These are phyloP conservation scores for Cytospora chrysosperma DNA, from an alignment of 2,329 filamentous ascomycete genomes.

Conservation along the genomic window DNA sequence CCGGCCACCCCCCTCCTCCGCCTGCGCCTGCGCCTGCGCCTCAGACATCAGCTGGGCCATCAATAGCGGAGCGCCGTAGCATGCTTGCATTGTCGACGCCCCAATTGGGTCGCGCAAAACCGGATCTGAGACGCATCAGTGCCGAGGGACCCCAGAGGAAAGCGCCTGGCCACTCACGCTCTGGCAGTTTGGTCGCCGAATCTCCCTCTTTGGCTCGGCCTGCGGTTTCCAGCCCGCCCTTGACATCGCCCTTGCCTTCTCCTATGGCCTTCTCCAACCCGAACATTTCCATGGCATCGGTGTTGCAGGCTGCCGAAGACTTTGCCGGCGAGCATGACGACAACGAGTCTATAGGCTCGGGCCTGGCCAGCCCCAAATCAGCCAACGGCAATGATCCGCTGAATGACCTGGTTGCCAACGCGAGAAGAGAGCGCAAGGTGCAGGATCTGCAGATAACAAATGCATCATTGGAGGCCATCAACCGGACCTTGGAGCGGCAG, in stretches of 20 bases:
- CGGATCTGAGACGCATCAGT: conserved; percentile 43
- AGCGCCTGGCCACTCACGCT: conserved; percentile 40
- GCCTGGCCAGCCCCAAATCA: conserved; percentile 58
- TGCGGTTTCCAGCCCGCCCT: conserved; percentile 36
- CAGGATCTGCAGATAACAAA: conserved; percentile 96
- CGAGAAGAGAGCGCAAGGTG: conserved; percentile 88
- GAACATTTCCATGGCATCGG: conserved; percentile 52
- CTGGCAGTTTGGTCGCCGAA: conserved; percentile 41
- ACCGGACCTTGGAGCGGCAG: conserved; percentile 86
- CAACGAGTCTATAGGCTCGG: conserved; percentile 26
- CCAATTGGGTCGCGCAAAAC: conserved; percentile 36
- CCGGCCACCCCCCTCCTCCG: conserved; percentile 27
- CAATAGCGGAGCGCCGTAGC: conserved; percentile 30
- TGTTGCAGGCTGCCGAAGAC: conserved; percentile 57
- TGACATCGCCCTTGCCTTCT: conserved; percentile 30
- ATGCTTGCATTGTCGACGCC: conserved; percentile 38
- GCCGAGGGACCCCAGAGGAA: conserved; percentile 39
- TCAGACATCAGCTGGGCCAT: conserved; percentile 23
- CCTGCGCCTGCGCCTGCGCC: conserved; percentile 18
- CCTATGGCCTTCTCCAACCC: conserved; percentile 33
- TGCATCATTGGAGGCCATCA: conserved; percentile 91
- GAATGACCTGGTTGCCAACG: conserved; percentile 80
- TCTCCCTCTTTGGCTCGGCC: conserved; percentile 37
- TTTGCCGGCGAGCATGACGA: conserved; percentile 36
- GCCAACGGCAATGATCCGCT: conserved; percentile 56